Percentiles rank a stretch among this genome's conserved stretches.
Conservation (phyloP, 768 basidiomycete species). For the Tulasnella sp. region DNA sequence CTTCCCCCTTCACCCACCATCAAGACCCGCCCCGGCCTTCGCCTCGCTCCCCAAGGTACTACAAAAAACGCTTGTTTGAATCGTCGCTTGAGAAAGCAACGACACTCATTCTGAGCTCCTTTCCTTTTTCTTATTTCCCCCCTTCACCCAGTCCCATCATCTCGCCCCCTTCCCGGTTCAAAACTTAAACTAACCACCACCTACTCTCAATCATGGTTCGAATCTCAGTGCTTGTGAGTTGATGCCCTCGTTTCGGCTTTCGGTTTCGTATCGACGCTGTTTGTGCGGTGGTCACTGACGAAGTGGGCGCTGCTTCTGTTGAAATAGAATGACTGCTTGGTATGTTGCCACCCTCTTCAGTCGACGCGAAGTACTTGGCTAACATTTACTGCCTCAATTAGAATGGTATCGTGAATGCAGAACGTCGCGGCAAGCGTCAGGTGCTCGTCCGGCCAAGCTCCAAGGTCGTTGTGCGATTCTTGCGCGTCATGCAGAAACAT, state of each 20-base stretch:
- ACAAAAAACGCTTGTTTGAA: constrained; percentile 38
- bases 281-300: not conserved
- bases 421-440: constrained; percentile 98
- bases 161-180: constrained; percentile 17
- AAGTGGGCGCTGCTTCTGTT: not conserved
- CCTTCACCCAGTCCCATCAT: constrained; percentile 21
- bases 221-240: constrained; percentile 63
- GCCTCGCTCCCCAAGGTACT: constrained; percentile 11
- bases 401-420: constrained; percentile 99
- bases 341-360: constrained; percentile 21
- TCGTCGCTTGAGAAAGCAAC: constrained; percentile 64
- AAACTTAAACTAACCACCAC: constrained; percentile 13
- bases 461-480: constrained; percentile 96
- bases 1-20: not conserved
- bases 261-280: too few species aligned
- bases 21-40: not conserved
- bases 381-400: constrained; percentile 22
- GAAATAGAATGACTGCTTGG: constrained; percentile 46
- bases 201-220: constrained; percentile 53
- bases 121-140: constrained; percentile 29
- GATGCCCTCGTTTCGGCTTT: not conserved
- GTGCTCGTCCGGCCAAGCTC: constrained; percentile 95
- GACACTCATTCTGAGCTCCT: constrained; percentile 71
- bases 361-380: not conserved
- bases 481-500: constrained; percentile 98